Base-by-base conservation (phyloP, 2,329 filamentous ascomycete genomes). In the Ceratocystis variospora region DNA sequence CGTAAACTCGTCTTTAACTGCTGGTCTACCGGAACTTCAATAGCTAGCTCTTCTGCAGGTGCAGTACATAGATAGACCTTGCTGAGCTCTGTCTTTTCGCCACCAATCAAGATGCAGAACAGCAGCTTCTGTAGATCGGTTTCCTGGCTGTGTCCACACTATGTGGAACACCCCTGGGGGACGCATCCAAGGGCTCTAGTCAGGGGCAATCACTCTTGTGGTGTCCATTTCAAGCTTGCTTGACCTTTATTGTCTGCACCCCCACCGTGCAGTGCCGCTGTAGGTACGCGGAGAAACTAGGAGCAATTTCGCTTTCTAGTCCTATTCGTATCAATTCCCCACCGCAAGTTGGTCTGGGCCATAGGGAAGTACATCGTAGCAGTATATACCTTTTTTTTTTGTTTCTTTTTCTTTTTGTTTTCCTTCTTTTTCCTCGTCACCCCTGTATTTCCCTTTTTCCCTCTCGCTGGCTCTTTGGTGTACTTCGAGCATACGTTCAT, bases 241-340 rank as follows among this genome's bases (percentile, higher is more conserved):
- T n/a, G 10, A 25, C 33, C 33, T n/a, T 33, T 61, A 48, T 19
- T 67, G 53, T n/a, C 17, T 1, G 17, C 17, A 67, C 65, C 25
- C 61, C 44, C 41, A 7, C 44, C 50, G 65, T 64, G 31, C 28
- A 10, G 22, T 57, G 19, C 37, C 28, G 15, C 6, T n/a, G 44
- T 22, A 37, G 25, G 12, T 46, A 19, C 61, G 31, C 61, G 41
- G 61, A 62, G 41, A 59, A 37, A 61, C 46, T 45, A 59, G 64
- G 64, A 59, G 59, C 63, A 69, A 68, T 69, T 53, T 69, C 68
- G 65, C 65, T 68, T 66, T 68, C 28, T 66, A 33, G 61, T 66
- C 66, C 44, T 64, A 50, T 65, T 66, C 64, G 61, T 66, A 66
- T 67, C 57, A 65, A 63, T 55, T 46, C 62, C 62, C 63, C 61